A percentile compares a stretch with the other conserved stretches of the same genome.
Conservation (phyloP, 768 basidiomycete genomes). For the Lactifluus piperatus region DNA sequence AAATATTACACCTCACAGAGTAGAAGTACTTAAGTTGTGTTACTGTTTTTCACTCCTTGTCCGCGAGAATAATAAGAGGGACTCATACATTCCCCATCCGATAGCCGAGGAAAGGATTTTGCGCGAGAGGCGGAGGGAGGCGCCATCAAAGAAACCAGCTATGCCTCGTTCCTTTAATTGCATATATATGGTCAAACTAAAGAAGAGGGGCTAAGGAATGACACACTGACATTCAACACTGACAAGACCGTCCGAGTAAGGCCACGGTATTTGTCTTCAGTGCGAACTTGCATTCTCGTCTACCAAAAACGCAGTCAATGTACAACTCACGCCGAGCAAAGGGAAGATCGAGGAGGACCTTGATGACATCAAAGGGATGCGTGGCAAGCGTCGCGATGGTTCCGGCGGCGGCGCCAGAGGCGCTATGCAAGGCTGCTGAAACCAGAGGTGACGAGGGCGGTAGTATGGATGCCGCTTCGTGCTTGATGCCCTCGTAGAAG, state of each 20-base stretch:
- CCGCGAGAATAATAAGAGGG: constrained; percentile 52
- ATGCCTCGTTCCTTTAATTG: constrained; percentile 64
- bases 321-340: constrained; percentile 3
- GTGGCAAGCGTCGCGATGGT: constrained; percentile 78
- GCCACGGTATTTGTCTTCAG: constrained; percentile 64
- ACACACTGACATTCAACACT: constrained; percentile 54
- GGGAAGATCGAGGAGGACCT: constrained; percentile 38
- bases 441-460: constrained; percentile 35
- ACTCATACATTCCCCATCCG: constrained; percentile 89
- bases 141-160: constrained; percentile 79
- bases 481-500: constrained; percentile 82
- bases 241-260: constrained; percentile 53
- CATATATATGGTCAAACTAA: neutral
- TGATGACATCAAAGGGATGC: constrained; percentile 91
- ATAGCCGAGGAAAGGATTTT: constrained; percentile 88
- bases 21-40: neutral
- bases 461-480: constrained; percentile 48
- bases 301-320: constrained; percentile 24
- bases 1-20: too few species aligned
- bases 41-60: neutral
- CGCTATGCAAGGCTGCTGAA: constrained; percentile 46
- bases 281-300: constrained; percentile 92
- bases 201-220: neutral
- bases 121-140: constrained; percentile 70
- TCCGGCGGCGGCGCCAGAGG: constrained; percentile 73